phyloP scores from a whole-genome alignment of 257 asterid genomes.

The Nicotiana otophora region DNA sequence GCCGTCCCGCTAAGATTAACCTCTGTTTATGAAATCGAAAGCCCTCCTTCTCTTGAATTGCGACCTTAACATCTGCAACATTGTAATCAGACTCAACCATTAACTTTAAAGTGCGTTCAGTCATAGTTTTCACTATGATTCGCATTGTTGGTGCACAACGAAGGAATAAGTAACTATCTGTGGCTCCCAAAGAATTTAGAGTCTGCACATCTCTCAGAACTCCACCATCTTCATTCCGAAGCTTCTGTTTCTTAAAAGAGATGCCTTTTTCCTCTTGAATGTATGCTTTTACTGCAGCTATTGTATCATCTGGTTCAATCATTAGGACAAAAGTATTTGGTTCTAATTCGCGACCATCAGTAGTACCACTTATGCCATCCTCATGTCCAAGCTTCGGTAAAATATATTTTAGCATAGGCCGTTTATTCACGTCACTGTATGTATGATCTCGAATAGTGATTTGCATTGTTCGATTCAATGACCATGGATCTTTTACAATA shows the following conservation, averaged over 20 bases:
- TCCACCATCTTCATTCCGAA: no score
- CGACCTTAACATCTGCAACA: no score
- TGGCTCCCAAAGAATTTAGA: no score
- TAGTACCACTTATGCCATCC: no score
- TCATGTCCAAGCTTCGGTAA: not conserved
- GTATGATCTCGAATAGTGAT: not conserved
- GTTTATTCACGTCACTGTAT: not conserved
- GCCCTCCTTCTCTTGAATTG: no score
- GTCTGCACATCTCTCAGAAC: no score
- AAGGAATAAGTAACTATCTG: no score
- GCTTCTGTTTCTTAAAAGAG: not conserved
- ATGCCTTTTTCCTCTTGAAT: not conserved
- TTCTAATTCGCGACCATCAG: not conserved
- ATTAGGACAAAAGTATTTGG: not conserved
- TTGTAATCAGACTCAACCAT: no score
- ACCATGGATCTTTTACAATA: not conserved
- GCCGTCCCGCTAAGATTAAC: accelerated
- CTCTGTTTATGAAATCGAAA: no score
- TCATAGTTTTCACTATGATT: no score
- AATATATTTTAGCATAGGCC: not conserved
- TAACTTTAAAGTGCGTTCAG: no score
- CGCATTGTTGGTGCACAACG: no score
- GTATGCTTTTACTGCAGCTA: not conserved
- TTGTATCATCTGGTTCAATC: not conserved
- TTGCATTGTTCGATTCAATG: not conserved